phyloP scores from a whole-genome alignment of 495 filamentous ascomycete species.

The Neurospora terricola region DNA sequence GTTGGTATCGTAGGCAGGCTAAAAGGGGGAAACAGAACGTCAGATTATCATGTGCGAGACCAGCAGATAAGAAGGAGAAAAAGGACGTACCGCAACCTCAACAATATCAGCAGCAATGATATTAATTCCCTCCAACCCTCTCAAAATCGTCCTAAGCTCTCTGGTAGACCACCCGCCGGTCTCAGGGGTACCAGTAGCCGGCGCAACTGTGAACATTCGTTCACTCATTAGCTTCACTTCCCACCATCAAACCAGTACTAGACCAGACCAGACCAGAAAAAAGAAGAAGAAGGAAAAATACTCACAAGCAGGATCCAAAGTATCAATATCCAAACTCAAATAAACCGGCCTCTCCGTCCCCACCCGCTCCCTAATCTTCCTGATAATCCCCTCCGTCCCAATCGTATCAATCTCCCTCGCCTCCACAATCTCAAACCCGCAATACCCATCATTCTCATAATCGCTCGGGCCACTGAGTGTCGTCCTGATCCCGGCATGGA shows the following conservation, averaged over 20 bases:
- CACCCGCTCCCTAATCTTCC: constrained; percentile 40
- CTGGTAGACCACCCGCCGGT: constrained; percentile 68
- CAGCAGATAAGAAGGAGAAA: too few relatives aligned
- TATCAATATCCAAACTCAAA: constrained; percentile 68
- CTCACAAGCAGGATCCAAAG: constrained; percentile 52
- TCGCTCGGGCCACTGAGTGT: constrained; percentile 63
- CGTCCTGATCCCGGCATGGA: constrained; percentile 73
- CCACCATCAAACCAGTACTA: background rate
- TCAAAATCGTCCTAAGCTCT: constrained; percentile 61
- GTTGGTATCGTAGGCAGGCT: constrained; percentile 79
- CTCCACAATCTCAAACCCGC: constrained; percentile 62
- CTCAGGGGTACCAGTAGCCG: constrained; percentile 43
- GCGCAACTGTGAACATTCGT: constrained; percentile 10
- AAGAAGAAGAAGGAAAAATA: background rate
- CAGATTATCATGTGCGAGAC: too few relatives aligned
- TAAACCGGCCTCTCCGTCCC: constrained; percentile 58
- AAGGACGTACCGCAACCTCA: constrained; percentile 54
- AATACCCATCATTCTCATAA: constrained; percentile 56
- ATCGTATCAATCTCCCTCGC: constrained; percentile 66
- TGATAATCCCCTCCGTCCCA: constrained; percentile 44
- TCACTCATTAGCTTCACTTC: background rate
- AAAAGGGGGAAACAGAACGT: constrained; percentile 3
- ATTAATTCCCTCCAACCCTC: constrained; percentile 61
- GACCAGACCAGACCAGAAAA: background rate
- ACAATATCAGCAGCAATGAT: constrained; percentile 73